Base-by-base conservation (phyloP, 495 filamentous ascomycete genomes). In the Amphirosellinia nigrospora region DNA sequence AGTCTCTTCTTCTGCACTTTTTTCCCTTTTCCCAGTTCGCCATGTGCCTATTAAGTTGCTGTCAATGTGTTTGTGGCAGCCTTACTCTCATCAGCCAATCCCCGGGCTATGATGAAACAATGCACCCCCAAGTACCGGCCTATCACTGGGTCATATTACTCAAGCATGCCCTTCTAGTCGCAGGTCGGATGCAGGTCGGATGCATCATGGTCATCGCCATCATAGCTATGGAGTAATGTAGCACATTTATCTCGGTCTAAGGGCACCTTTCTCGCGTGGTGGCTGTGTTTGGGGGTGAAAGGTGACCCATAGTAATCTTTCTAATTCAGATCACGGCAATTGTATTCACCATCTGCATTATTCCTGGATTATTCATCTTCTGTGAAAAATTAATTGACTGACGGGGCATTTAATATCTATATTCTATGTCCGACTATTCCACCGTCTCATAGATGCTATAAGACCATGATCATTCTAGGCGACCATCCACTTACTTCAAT, bases 31-130 rank as follows among this genome's bases (percentile, higher is more conserved):
- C 21, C 21, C 15, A 11, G n/a, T 56, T 26, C 30, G 4, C 8
- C 50, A 52, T 26, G 48, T 52, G 3, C 26, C 50, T 26, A 1
- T 4, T 11, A 26, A 7, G 3, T 28, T 52, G 48, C 16, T 30
- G 9, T 13, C 10, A 16, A 53, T 26, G 23, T 53, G 10, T 28
- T 28, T 53, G 48, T 10, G 4, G 23, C 2, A 53, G 48, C 48
- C 48, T 53, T 53, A 53, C 48, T 28, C 48, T 53, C 48, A n/a
- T 11, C 10, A 26, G 23, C 48, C 48, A 53, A 53, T 53, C 48
- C 48, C 23, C 23, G 28, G 28, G 3, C 6, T 53, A 28, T 15
- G 23, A 41, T 61, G 21, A 21, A 28, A 61, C 36, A 10, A 60
- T 8, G 1, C 34, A 21, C 21, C 21, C 34, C 19, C 36, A 60